Evolutionary conservation across 306 rosid genomes (phyloP).

Genomic region (Dalbergia cultrata): DNA sequence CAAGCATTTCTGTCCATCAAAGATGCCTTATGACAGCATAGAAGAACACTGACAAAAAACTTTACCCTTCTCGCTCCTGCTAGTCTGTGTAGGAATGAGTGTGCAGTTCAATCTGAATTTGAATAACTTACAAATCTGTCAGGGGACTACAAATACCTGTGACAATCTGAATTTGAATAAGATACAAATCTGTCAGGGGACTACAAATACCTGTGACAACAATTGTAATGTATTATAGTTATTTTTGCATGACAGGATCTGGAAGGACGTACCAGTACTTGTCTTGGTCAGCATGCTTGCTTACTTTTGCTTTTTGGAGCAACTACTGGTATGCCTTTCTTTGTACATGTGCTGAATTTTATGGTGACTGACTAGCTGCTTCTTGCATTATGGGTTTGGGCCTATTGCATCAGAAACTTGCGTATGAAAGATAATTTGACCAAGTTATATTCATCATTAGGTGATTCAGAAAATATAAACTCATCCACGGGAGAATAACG

Average conservation of each 20-base stretch:
- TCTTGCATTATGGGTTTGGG: conserved; percentile 23
- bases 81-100: conserved; percentile 6
- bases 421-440: conserved; percentile 19
- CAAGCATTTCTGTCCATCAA: conserved; percentile 13
- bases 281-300: conserved; percentile 92
- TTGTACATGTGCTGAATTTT: conserved; percentile 16
- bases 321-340: conserved; percentile 77
- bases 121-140: background rate
- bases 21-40: conserved; percentile 17
- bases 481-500: conserved; percentile 10
- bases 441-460: conserved; percentile 15
- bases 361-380: conserved; percentile 22
- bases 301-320: conserved; percentile 94
- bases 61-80: conserved; percentile 3
- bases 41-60: background rate
- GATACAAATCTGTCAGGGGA: background rate
- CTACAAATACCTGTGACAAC: conserved; percentile 1
- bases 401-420: conserved; percentile 19
- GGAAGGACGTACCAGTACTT: conserved; percentile 82
- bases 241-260: conserved; percentile 68
- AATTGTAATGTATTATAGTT: conserved; percentile 27
- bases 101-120: conserved; percentile 3
- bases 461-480: conserved; percentile 23
- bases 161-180: conserved; percentile 13
- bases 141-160: background rate